Percentiles rank a stretch among this genome's conserved stretches.
Conservation (phyloP, 202 grass and related monocot species). For the Panicum virgatum region DNA sequence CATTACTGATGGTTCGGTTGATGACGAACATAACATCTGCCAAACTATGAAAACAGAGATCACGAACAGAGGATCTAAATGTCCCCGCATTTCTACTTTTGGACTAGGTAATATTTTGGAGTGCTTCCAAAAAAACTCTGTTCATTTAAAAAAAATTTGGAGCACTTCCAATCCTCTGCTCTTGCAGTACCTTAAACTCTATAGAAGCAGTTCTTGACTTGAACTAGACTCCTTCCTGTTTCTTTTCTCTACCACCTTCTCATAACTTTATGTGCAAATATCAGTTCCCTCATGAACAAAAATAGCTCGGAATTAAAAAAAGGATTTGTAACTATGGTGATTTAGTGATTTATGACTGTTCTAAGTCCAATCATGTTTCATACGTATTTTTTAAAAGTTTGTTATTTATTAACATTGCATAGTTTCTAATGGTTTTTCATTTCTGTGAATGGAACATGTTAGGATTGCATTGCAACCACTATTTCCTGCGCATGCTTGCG, state of each 20-base stretch:
- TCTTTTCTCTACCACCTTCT: background rate
- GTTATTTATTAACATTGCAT: background rate
- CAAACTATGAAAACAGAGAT: constrained; percentile 56
- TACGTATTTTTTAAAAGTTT: background rate
- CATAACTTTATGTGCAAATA: constrained; percentile 14
- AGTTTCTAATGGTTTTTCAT: constrained; percentile 20
- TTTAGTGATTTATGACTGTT: background rate
- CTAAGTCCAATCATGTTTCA: background rate
- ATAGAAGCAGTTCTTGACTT: background rate
- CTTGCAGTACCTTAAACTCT: background rate
- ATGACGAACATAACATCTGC: constrained; percentile 84
- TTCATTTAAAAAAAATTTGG: no score
- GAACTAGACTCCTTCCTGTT: background rate
- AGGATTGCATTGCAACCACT: constrained; percentile 95
- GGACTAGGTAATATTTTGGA: constrained; percentile 75
- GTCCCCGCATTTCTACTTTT: constrained; percentile 90
- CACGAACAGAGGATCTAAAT: constrained; percentile 51
- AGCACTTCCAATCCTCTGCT: background rate
- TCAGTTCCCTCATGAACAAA: background rate
- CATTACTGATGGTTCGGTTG: constrained; percentile 90
- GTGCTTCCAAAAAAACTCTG: background rate
- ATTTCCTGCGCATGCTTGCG: constrained; percentile 90
- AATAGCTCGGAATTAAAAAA: background rate
- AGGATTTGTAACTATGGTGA: background rate
- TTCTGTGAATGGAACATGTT: constrained; percentile 39